Base-by-base conservation (phyloP, 108 stramenopile genomes). In the Nitzschia palea region DNA sequence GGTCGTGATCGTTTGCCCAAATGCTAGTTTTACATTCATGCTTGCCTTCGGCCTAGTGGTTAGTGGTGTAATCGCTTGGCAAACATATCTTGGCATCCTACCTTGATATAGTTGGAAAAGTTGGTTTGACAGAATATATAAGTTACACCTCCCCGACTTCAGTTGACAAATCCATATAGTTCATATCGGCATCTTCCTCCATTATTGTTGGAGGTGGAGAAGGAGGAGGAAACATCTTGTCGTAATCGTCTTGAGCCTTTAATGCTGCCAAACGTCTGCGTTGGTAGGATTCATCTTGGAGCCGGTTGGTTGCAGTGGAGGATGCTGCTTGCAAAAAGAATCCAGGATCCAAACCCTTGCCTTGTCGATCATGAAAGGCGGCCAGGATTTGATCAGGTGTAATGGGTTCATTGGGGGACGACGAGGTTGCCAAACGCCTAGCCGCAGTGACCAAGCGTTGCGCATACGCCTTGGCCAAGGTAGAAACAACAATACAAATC, bases 371-470 rank as follows among this genome's bases (percentile, higher is more conserved):
- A 35, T 79, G 45, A 37, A 78, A 73, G 22, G 86, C 91, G 40
- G 75, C 54, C 27, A 81, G 36, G 28, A 89, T 63, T 62, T 89
- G 82, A 37, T 76, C 72, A 1, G 88, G 86, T 31, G 59, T 53
- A n/a, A 87, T 54, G 27, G 87, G 73, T 23, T 56, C 9, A 44
- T 54, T 60, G 37, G 45, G 70, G 44, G 74, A 60, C 12, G 37
- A 40, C 37, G 37, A 40, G 12, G 6, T 12, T 3, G 76, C 70
- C 23, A 84, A 65, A 44, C 62, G 66, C 42, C 79, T 73, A 10
- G 91, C 86, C 18, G 82, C 88, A 25, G 77, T 61, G 2, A 93
- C 86, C 63, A 93, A 68, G 62, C 91, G 75, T 57, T 93, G 91
- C 10, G 83, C 91, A 62, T 93, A 88, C 44, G 71, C 73, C 65